Evolutionary conservation across 768 basidiomycete genomes (phyloP).

Genomic region (Fistulinella prunicolor): DNA sequence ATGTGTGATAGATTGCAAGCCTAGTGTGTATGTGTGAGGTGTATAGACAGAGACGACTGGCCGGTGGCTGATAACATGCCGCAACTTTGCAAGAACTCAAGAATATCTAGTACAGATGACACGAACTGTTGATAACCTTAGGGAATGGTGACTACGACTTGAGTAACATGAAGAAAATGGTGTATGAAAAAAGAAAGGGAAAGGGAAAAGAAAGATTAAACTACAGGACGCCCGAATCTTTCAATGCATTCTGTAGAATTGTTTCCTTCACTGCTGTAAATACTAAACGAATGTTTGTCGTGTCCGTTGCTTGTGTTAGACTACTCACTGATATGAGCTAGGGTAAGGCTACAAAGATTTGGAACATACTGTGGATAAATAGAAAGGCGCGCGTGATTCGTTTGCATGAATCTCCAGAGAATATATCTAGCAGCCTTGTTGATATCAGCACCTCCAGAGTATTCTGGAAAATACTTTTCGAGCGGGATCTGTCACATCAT

Average conservation of each 20-base stretch:
- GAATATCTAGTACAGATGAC: too few relatives aligned
- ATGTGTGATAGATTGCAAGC: too few relatives aligned
- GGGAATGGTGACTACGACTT: conserved; percentile 21
- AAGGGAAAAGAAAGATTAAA: background rate
- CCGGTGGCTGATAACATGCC: too few relatives aligned
- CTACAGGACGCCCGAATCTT: conserved; percentile 80
- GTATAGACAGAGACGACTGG: too few relatives aligned
- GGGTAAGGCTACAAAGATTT: background rate
- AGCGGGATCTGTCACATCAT: conserved; percentile 52
- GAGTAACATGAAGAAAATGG: background rate
- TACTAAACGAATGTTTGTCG: conserved; percentile 75
- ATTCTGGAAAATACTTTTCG: conserved; percentile 83
- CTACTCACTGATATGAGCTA: conserved; percentile 31
- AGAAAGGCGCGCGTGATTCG: conserved; percentile 76
- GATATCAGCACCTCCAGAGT: conserved; percentile 84
- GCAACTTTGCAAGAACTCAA: too few relatives aligned
- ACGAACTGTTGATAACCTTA: too few relatives aligned
- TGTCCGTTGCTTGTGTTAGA: conserved; percentile 88
- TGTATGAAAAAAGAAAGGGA: background rate
- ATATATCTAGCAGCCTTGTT: conserved; percentile 96
- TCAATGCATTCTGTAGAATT: conserved; percentile 84
- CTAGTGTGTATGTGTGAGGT: too few relatives aligned
- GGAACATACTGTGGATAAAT: conserved; percentile 84
- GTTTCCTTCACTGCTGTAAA: conserved; percentile 92
- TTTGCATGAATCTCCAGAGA: conserved; percentile 92